These are phyloP conservation scores for Pythium folliculosum DNA, from an alignment of 352 stramenopile species.

Conservation along the genomic window DNA sequence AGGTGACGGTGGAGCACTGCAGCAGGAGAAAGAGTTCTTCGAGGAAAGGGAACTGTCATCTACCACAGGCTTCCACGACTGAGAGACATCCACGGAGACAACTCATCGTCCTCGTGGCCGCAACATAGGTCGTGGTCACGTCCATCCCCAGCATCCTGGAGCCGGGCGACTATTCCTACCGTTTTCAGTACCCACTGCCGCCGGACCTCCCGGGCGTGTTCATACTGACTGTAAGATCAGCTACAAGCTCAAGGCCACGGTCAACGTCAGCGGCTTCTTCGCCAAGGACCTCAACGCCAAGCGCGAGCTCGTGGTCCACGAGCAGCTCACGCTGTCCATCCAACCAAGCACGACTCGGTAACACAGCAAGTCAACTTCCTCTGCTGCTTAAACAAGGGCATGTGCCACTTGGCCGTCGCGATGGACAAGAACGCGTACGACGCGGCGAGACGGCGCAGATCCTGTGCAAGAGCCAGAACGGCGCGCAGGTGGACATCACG, in stretches of 20 bases:
- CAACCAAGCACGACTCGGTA: constrained; percentile 31
- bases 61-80: too few relatives aligned
- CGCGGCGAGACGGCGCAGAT: constrained; percentile 34
- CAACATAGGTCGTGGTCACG: constrained; percentile 31
- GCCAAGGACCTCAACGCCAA: constrained; percentile 37
- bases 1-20: constrained; percentile 32
- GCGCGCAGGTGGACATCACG: constrained; percentile 34
- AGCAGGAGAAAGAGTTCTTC: constrained; percentile 57
- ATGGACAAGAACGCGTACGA: constrained; percentile 43
- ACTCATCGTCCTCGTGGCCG: neutral
- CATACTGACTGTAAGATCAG: constrained; percentile 29
- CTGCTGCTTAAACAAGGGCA: constrained; percentile 43
- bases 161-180: constrained; percentile 36
- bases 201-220: constrained; percentile 33
- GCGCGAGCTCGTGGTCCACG: constrained; percentile 31
- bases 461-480: constrained; percentile 40
- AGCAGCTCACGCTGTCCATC: constrained; percentile 28
- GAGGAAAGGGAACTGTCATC: constrained; percentile 46
- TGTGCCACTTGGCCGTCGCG: constrained; percentile 31
- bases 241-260: constrained; percentile 41
- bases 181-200: constrained; percentile 39
- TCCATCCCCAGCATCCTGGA: constrained; percentile 22
- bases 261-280: constrained; percentile 35
- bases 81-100: too few relatives aligned
- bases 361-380: constrained; percentile 35